Base-by-base conservation (phyloP, 257 asterid species). In the Solanum etuberosum region DNA sequence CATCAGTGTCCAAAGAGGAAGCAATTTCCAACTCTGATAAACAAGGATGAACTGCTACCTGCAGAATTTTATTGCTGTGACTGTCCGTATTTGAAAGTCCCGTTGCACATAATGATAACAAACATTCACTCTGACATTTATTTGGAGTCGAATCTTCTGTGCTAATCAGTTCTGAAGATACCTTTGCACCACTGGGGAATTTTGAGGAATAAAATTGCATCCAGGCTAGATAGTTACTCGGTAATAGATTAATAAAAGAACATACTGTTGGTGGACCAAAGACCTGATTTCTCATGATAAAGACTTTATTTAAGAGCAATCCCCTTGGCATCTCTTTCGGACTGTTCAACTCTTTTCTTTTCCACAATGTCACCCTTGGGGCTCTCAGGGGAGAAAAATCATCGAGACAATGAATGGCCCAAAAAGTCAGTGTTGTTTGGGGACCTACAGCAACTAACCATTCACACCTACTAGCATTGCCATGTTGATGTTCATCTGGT, bases 391-490 rank as follows among this genome's bases (percentile, higher is more conserved):
- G 98, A 90, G 96, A 92, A 92, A 91, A 91, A 89, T 94, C 98
- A 92, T 97, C 99, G 88, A 97, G 99, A 92, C 98, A 96, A 80
- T 97, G 98, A 86, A 95, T 88, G 85, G 98, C 93, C 99, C 99
- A 97, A 88, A 94, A 88, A 37, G 95, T 89, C 90, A 91, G 90
- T 72, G 87, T 81, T 59, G 88, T 90, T 88, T 92, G 90, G 87
- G 96, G 96, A 90, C 99, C 99, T 88, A 93, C 87, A 59, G 97
- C 99, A 91, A 97, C 88, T 88, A 97, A 87, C 99, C 99, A 97
- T 86, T 94, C 99, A 86, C 99, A 97, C 86, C 93, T 89, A 84
- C 98, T 94, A 90, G 93, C 86, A 86, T 94, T 91, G 83, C 92
- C 95, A 88, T 90, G 91, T 67, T 89, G 94, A 91, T 85, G 89